Percentiles rank a stretch among this genome's conserved stretches.
These are phyloP conservation scores for Panicum miliaceum DNA, from an alignment of 176 grass and related monocot genomes.

Conservation along the genomic window DNA sequence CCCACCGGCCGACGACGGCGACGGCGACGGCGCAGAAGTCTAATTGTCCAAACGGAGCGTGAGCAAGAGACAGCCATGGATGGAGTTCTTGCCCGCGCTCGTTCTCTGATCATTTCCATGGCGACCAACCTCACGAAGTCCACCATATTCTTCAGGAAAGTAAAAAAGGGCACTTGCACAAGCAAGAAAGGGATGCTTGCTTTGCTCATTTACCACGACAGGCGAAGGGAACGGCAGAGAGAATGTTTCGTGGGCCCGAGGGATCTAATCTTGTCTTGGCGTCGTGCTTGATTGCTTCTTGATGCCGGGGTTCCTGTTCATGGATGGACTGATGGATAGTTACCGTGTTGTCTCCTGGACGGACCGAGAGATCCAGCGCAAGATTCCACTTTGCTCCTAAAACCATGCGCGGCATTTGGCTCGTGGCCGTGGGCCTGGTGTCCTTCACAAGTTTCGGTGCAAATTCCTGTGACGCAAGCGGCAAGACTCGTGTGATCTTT, in stretches of 20 bases:
- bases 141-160: constrained; percentile 11
- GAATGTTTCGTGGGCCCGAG: constrained; percentile 28
- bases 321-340: not conserved
- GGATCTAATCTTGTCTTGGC: constrained; percentile 29
- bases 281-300: constrained; percentile 16
- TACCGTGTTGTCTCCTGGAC: constrained; percentile 35
- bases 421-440: not conserved
- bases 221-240: not conserved
- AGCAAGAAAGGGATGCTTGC: not conserved
- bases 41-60: not conserved
- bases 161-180: not conserved
- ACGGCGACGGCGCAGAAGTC: not conserved
- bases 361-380: constrained; percentile 30
- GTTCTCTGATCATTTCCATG: not conserved
- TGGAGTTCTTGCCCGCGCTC: not conserved
- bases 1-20: not conserved
- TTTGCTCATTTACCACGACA: constrained; percentile 17
- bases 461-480: not conserved
- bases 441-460: constrained; percentile 8
- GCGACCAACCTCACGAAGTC: constrained; percentile 1
- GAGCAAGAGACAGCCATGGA: constrained; percentile 12
- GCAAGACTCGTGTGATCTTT: not conserved
- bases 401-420: constrained; percentile 5
- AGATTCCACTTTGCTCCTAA: constrained; percentile 17
- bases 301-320: constrained; percentile 7